phyloP scores from a whole-genome alignment of 2,329 filamentous ascomycete genomes.

The Aspergillus sojae region DNA sequence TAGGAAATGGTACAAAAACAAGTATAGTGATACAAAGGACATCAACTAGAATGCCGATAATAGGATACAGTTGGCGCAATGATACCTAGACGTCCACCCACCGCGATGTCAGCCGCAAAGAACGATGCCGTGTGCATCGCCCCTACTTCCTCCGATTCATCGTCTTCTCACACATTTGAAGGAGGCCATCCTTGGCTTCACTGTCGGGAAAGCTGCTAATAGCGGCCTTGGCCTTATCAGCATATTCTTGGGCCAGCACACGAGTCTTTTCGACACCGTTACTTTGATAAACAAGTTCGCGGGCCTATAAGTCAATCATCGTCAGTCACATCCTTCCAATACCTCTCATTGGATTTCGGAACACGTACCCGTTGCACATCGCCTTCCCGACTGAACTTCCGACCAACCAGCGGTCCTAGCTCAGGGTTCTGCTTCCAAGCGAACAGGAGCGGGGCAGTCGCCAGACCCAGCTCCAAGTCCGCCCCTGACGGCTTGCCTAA shows the following conservation, averaged over 20 bases:
- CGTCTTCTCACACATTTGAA: slow-evolving; percentile 93
- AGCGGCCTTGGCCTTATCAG: slow-evolving; percentile 82
- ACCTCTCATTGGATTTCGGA: not conserved
- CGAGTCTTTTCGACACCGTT: slow-evolving; percentile 91
- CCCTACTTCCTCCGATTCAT: slow-evolving; percentile 79
- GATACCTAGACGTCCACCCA: not conserved
- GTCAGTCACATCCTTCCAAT: slow-evolving; percentile 14
- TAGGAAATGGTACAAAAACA: slow-evolving; percentile 5
- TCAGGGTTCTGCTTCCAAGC: slow-evolving; percentile 90
- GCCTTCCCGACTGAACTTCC: slow-evolving; percentile 82
- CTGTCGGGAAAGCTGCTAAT: slow-evolving; percentile 86
- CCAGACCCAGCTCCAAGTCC: slow-evolving; percentile 88
- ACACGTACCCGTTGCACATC: slow-evolving; percentile 77
- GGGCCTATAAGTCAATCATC: slow-evolving; percentile 63
- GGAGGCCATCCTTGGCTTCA: slow-evolving; percentile 86
- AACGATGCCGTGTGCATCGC: not conserved
- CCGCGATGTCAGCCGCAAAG: not conserved
- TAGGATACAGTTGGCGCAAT: not conserved
- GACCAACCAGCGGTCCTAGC: slow-evolving; percentile 82
- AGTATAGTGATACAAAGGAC: slow-evolving; percentile 5
- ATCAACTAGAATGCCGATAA: not conserved
- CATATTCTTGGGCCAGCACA: slow-evolving; percentile 86
- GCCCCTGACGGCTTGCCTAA: slow-evolving; percentile 94
- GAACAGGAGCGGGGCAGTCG: slow-evolving; percentile 91
- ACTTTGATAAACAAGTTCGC: slow-evolving; percentile 78